Base-by-base conservation (phyloP, 805 yeast genomes). In the Ogataea allantospora region DNA sequence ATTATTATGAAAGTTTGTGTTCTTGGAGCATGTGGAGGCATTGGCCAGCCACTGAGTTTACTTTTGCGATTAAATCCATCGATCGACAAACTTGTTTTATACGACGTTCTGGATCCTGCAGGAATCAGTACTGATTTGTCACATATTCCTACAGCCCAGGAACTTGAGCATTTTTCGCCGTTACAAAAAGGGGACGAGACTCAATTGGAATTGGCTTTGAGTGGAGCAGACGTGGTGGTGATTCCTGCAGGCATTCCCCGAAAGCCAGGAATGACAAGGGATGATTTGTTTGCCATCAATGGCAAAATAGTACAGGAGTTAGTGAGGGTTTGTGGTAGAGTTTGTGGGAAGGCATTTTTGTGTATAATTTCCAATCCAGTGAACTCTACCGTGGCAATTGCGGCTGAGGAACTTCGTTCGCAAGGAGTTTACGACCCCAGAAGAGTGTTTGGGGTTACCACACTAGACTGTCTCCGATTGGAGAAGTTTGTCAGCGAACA, bases 21-120 rank as follows among this genome's bases (percentile, higher is more conserved):
- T 40, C 72, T 81, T 34, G 95, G 95, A 48, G 95, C 95, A 42
- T 87, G 89, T 33, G 95, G 95, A 52, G 96, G 96, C 46, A 88
- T 88, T 58, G 96, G 96, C 37, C 96, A 88, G 70, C 95, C 95
- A 26, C 72, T 88, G 43, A 86, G 95, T 9, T 75, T 88, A 37
- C 70, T 88, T 42, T 70, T 87, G 52, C 88, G 88, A 64, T 67
- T 86, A 42, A 75, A 78, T 50, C 76, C 75, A 24, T 67, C 70
- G 38, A 71, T 81, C 33, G 70, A 72, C 42, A 79, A 80, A 54
- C 71, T 88, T 50, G 78, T 93, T 7, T 72, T 88, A 39, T 88
- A 78, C 65, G 96, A 88, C 68, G 86, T 88, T 30, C 88, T 84
- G 57, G 76, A 79, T 54, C 75, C 83, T 20, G 82, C 83, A 33